Base-by-base conservation (phyloP, 1,284 basidiomycete genomes). In the Phellopilus nigrolimitatus region DNA sequence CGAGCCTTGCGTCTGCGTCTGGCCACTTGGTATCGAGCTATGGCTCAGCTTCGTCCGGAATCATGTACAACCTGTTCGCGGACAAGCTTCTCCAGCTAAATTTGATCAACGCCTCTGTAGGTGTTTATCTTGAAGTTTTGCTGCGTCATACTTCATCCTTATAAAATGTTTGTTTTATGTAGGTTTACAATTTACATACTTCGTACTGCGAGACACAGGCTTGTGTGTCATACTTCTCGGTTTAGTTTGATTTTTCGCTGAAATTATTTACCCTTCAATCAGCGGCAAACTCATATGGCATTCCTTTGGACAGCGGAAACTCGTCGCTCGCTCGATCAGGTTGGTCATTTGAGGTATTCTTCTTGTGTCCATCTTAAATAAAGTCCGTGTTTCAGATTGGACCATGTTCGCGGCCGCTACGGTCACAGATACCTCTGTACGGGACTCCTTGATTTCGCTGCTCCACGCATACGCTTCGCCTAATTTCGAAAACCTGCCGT, bases 381-480 rank as follows among this genome's bases (percentile, higher is more conserved):
- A 4, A 1, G n/a, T 10, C 42, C 31, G 8, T 25, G 13, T 19
- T 25, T 7, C 39, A 42, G 71, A 72, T 50, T 72, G 70, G 71
- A 64, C 64, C 7, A 58, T 72, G 36, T 65, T 71, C 49, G 64
- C 66, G 2, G 71, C 71, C 3, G 67, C 64, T 3, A 64, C 66
- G 10, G 57, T 65, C 3, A 61, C 60, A 0, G 60, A 66, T 31
- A 55, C 56, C 13, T 46, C 55, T 1, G 59, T 64, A 2, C 60
- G 69, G 10, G 59, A 71, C 40, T 39, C 54, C 1, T 57, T 75
- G 15, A 65, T 75, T 6, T 58, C 61, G 2, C 58, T 58, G 4
- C 61, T 74, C 1, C 60, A 62, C 22, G 51, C 34, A 19, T 66
- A 68, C 47, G 54, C 57, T 4, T 22, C 49, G 15, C 12, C 31